Evolutionary conservation across 306 rosid genomes (phyloP).

Genomic region (Spatholobus suberectus): DNA sequence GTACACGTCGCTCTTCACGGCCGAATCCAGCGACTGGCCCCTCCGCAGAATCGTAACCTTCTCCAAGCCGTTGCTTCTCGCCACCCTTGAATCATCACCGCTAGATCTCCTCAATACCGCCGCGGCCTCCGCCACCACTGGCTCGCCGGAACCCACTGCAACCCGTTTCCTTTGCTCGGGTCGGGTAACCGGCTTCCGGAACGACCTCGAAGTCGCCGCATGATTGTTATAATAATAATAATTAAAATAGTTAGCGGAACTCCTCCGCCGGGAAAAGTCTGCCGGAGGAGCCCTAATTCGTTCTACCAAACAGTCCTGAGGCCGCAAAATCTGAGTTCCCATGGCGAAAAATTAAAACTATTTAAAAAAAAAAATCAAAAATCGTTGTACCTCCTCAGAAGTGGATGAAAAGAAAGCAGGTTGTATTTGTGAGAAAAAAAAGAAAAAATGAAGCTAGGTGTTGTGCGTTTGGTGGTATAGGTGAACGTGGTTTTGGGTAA

Average conservation of each 20-base stretch:
- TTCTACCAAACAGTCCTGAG: constrained; percentile 69
- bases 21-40: constrained; percentile 77
- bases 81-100: constrained; percentile 52
- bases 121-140: constrained; percentile 17
- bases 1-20: constrained; percentile 55
- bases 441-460: not conserved
- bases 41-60: constrained; percentile 77
- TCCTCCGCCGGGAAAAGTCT: constrained; percentile 55
- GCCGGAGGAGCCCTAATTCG: constrained; percentile 51
- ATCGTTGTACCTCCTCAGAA: not conserved
- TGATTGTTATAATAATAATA: constrained; percentile 25
- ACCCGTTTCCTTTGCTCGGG: constrained; percentile 51
- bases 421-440: not conserved
- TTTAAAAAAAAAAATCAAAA: not conserved
- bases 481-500: not conserved
- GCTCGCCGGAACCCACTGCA: not conserved
- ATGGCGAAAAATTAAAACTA: constrained; percentile 26
- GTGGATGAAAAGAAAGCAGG: not conserved
- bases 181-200: constrained; percentile 51
- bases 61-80: constrained; percentile 49
- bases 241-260: constrained; percentile 32
- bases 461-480: not conserved
- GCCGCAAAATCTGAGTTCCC: constrained; percentile 83
- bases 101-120: constrained; percentile 50
- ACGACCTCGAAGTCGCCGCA: constrained; percentile 45